A percentile compares a stretch with the other conserved stretches of the same genome.
Evolutionary conservation across 2,329 filamentous ascomycete species (phyloP).

Genomic region (Tolypocladium ovalisporum): DNA sequence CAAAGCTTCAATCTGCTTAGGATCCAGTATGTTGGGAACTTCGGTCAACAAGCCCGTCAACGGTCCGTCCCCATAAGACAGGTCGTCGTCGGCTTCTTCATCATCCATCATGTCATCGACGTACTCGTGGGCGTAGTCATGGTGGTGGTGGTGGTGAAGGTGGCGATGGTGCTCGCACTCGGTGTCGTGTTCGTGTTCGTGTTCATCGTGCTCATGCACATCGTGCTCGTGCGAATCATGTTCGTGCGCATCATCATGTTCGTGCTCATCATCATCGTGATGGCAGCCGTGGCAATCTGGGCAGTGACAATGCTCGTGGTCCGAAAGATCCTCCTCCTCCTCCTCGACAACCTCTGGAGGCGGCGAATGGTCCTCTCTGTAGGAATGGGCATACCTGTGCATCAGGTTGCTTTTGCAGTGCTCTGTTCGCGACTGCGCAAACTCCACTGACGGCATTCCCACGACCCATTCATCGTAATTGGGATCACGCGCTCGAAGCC

Average conservation of each 20-base stretch:
- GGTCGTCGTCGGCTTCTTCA: slow-evolving; percentile 63
- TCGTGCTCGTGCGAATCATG: slow-evolving; percentile 33
- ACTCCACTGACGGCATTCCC: slow-evolving; percentile 48
- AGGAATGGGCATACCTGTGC: slow-evolving; percentile 40
- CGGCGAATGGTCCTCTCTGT: slow-evolving; percentile 29
- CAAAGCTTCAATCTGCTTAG: slow-evolving; percentile 88
- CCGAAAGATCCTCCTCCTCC: slow-evolving; percentile 28
- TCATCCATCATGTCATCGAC: slow-evolving; percentile 49
- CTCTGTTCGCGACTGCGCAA: slow-evolving; percentile 44
- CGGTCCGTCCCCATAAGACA: slow-evolving; percentile 69
- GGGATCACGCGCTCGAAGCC: slow-evolving; percentile 47
- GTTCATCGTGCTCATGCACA: slow-evolving; percentile 20
- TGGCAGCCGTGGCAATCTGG: slow-evolving; percentile 16
- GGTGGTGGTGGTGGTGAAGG: slow-evolving; percentile 17
- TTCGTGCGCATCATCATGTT: slow-evolving; percentile 11
- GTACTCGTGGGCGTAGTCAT: slow-evolving; percentile 31
- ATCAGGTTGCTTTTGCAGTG: slow-evolving; percentile 49
- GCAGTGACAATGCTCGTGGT: slow-evolving; percentile 25
- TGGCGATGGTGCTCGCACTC: slow-evolving; percentile 14
- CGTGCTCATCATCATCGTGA: slow-evolving; percentile 9
- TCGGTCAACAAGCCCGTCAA: slow-evolving; percentile 81
- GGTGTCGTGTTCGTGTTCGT: slow-evolving; percentile 20
- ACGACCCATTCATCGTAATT: slow-evolving; percentile 50
- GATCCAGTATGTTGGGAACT: slow-evolving; percentile 86
- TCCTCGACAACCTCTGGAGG: slow-evolving; percentile 24